A percentile compares a stretch with the other conserved stretches of the same genome.
phyloP scores from a whole-genome alignment of 108 stramenopile species.

The Nitzschia inconspicua region DNA sequence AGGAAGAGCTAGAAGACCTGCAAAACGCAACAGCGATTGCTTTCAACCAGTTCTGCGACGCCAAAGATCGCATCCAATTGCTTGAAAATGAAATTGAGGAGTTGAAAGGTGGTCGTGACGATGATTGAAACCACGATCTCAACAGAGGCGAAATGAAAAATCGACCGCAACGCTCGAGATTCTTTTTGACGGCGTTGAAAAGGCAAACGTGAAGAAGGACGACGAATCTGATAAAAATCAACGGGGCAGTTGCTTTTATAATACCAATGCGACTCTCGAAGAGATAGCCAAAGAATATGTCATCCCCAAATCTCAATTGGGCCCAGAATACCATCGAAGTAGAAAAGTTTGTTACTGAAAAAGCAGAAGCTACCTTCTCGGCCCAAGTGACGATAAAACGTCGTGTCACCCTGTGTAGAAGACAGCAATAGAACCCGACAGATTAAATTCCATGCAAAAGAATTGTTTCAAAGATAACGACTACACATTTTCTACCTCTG shows the following conservation, averaged over 20 bases:
- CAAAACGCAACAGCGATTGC: too few species aligned
- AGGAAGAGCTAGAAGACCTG: too few species aligned
- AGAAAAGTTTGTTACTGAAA: neutral
- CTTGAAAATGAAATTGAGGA: too few species aligned
- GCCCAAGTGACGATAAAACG: slow-evolving; percentile 8
- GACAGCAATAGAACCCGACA: slow-evolving; percentile 10
- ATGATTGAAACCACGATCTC: too few species aligned
- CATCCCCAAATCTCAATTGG: slow-evolving; percentile 35
- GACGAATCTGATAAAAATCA: too few species aligned
- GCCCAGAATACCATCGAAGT: slow-evolving; percentile 16
- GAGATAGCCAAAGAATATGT: slow-evolving; percentile 43
- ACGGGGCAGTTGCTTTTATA: too few species aligned
- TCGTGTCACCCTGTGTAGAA: slow-evolving; percentile 13
- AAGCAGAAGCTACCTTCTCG: neutral
- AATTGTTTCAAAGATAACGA: too few species aligned
- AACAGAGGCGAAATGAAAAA: slow-evolving; percentile 18
- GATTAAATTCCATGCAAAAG: too few species aligned
- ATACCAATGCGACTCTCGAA: slow-evolving; percentile 35
- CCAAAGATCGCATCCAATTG: too few species aligned
- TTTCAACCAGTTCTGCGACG: too few species aligned
- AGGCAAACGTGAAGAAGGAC: too few species aligned
- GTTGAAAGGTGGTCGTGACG: too few species aligned
- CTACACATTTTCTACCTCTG: slow-evolving; percentile 29
- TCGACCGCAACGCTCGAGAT: neutral
- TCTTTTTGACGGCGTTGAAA: neutral